These are phyloP conservation scores for Geosmithia morbida DNA, from an alignment of 2,329 filamentous ascomycete genomes.

Conservation along the genomic window DNA sequence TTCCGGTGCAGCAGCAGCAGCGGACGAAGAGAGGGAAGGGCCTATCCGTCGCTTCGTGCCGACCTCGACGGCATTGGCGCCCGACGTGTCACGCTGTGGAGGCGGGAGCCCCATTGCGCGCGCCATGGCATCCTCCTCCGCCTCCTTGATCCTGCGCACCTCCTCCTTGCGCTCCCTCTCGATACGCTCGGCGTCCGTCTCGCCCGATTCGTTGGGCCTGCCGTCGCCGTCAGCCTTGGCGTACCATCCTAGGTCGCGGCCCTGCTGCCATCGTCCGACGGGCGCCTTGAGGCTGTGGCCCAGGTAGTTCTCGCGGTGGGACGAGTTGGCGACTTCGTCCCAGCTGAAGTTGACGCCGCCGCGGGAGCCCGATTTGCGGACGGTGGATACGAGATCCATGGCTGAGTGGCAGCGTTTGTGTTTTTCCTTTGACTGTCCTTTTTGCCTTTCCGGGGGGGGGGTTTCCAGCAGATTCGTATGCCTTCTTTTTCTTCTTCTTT, in stretches of 20 bases:
- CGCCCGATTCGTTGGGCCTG: slow-evolving; percentile 29
- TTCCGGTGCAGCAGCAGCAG: slow-evolving; percentile 5
- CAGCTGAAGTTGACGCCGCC: slow-evolving; percentile 94
- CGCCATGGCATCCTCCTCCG: slow-evolving; percentile 83
- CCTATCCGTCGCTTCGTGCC: slow-evolving; percentile 21
- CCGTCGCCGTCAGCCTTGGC: slow-evolving; percentile 36
- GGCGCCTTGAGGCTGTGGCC: slow-evolving; percentile 87
- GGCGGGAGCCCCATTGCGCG: slow-evolving; percentile 68
- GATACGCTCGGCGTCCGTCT: slow-evolving; percentile 42
- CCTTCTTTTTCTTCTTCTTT: neutral
- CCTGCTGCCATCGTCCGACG: slow-evolving; percentile 83
- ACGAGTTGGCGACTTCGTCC: slow-evolving; percentile 80
- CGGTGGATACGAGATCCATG: slow-evolving; percentile 89
- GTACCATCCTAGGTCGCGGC: slow-evolving; percentile 52
- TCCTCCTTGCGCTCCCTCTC: slow-evolving; percentile 59
- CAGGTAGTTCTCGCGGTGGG: slow-evolving; percentile 79
- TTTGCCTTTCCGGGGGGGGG: too few relatives aligned
- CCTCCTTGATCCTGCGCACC: slow-evolving; percentile 70
- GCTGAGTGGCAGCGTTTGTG: neutral
- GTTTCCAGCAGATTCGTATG: too few relatives aligned
- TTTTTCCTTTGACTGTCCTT: too few relatives aligned
- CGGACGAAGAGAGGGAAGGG: too few relatives aligned
- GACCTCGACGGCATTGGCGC: slow-evolving; percentile 56
- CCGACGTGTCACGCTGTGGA: slow-evolving; percentile 41
- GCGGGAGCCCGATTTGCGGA: slow-evolving; percentile 81